Conservation (phyloP, 345 rosid genomes). For the Rhizophora mangle region DNA sequence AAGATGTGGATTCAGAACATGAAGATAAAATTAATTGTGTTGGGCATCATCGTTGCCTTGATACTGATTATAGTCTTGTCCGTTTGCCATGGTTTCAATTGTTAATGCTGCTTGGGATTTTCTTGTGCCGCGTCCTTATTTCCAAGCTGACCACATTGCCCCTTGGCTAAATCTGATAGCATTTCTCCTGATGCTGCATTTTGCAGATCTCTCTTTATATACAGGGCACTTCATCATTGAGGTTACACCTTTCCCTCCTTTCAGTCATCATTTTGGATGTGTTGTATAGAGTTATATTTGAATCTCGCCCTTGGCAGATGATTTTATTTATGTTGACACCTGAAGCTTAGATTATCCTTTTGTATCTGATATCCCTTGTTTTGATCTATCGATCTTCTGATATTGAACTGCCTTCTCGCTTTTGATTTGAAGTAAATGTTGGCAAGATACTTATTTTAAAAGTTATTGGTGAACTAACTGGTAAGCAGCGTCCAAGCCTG, state of each 20-base stretch:
- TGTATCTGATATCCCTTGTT: neutral
- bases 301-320: conserved; percentile 25
- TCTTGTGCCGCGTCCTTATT: conserved; percentile 8
- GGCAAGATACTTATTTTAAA: no score
- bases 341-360: conserved; percentile 13
- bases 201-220: neutral
- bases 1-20: conserved; percentile 92
- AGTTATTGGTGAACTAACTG: no score
- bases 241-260: conserved; percentile 6
- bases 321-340: conserved; percentile 1
- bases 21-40: conserved; percentile 86
- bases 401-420: neutral
- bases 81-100: conserved; percentile 78
- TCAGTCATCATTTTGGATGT: conserved; percentile 25
- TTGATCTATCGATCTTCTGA: neutral
- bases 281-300: conserved; percentile 34
- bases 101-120: conserved; percentile 31
- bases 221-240: neutral
- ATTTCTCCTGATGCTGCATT: conserved; percentile 9
- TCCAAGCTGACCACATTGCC: conserved; percentile 21
- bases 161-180: conserved; percentile 17
- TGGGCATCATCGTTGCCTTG: conserved; percentile 57
- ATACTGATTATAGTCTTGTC: conserved; percentile 65
- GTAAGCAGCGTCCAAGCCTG: no score
- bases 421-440: no score